These are phyloP conservation scores for Angophora floribunda DNA, from an alignment of 345 rosid species.

Conservation along the genomic window DNA sequence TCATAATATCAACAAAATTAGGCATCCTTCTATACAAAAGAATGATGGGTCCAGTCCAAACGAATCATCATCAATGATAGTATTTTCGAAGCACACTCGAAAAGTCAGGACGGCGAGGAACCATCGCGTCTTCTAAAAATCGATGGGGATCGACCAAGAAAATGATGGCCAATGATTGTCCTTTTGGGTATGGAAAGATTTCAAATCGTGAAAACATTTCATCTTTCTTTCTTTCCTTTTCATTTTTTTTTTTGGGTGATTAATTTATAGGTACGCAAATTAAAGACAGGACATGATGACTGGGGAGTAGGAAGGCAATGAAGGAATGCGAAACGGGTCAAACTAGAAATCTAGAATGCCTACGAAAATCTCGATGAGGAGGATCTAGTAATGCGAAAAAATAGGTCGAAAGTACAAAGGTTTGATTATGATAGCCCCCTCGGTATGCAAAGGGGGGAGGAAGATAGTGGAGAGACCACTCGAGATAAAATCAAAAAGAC, in stretches of 20 bases:
- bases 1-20: neutral
- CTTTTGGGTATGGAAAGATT: neutral
- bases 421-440: neutral
- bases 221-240: neutral
- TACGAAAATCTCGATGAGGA: neutral
- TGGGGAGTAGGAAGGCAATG: neutral
- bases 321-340: neutral
- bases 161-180: neutral
- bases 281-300: neutral
- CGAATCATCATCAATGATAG: neutral
- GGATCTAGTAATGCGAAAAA: neutral
- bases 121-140: neutral
- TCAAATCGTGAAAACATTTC: neutral
- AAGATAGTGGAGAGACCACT: neutral
- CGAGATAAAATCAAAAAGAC: neutral
- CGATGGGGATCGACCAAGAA: neutral
- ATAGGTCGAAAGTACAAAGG: neutral
- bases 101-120: neutral
- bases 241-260: neutral
- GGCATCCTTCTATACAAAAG: neutral
- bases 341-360: neutral
- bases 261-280: neutral
- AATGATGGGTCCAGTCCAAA: neutral
- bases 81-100: neutral
- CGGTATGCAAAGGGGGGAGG: neutral